Evolutionary conservation across 192 early-diverging fungal genomes (phyloP), one percentile per base, ranked within the genome.

Genomic region (Backusella westeae): DNA sequence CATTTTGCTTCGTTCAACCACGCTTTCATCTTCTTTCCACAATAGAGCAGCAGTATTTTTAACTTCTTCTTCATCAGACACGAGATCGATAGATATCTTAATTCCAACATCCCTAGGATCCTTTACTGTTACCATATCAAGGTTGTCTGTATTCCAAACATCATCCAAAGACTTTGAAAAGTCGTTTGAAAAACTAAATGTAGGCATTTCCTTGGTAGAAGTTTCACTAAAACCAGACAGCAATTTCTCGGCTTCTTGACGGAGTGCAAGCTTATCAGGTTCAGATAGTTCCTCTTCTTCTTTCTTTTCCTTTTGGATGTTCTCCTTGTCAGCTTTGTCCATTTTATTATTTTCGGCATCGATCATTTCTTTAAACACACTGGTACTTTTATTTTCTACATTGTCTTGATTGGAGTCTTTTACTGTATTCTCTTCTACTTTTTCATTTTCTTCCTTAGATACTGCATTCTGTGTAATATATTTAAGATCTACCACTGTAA

Each of bases 1-100:
- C 7, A 89, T 83, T 56, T 76, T 67, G 4, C 79, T 80, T 34
- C 78, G 81, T 34, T 72, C 69, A 26, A 86, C 71, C 67, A 86
- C 80, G 0, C 78, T 59, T 34, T 84, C 78, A 26, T 85, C 83
- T 71, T 86, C 88, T 14, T 67, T 46, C 80, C 80, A 81, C 34
- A 76, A 72, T 29, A n/a, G 15, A 34, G 70, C 15, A 26, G 80
- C 75, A 4, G 75, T 63, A 14, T 81, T 76, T 44, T 71, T 69
- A 23, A 72, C 35, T 14, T 75, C 21, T 32, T 75, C 35, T 32
- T 52, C 34, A 1, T 19, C 23, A 5, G 66, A 26, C 19, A 35
- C 65, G 23, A 17, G 26, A 1, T 66, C 59, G 41, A 34, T 26
- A 15, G 21, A 21, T 63, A 63, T 63, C 56, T 63, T 63, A 9